Evolutionary conservation across 257 asterid genomes (phyloP).

Genomic region (Solanum clarkiae): DNA sequence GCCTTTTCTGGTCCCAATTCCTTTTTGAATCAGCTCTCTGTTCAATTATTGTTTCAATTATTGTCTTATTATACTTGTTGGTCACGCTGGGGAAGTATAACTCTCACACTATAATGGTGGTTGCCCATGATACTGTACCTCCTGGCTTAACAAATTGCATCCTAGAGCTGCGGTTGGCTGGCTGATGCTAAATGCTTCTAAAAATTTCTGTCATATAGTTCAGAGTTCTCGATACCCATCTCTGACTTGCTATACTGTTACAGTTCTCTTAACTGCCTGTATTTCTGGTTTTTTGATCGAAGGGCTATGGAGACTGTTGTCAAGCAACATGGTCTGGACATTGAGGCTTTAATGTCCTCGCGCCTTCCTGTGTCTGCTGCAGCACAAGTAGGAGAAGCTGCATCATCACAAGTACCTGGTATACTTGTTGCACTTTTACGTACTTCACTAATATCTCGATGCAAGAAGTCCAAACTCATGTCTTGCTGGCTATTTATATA

Average conservation of each 20-base stretch:
- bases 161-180: background rate
- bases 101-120: background rate
- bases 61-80: background rate
- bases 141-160: background rate
- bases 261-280: background rate
- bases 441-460: background rate
- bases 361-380: constrained; percentile 68
- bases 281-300: constrained; percentile 7
- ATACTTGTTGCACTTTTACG: background rate
- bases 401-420: constrained; percentile 74
- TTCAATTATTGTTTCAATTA: background rate
- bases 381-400: constrained; percentile 66
- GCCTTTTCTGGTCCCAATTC: background rate
- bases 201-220: background rate
- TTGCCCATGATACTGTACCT: background rate
- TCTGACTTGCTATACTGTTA: background rate
- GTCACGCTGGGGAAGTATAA: background rate
- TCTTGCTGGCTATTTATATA: background rate
- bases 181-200: background rate
- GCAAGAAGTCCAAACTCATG: background rate
- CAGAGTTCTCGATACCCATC: background rate
- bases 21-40: background rate
- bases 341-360: constrained; percentile 77
- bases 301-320: constrained; percentile 99
- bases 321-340: constrained; percentile 86